A percentile compares a stretch with the other conserved stretches of the same genome.
Evolutionary conservation across 2,329 filamentous ascomycete species (phyloP).

Genomic region (Aspergillus sp.): DNA sequence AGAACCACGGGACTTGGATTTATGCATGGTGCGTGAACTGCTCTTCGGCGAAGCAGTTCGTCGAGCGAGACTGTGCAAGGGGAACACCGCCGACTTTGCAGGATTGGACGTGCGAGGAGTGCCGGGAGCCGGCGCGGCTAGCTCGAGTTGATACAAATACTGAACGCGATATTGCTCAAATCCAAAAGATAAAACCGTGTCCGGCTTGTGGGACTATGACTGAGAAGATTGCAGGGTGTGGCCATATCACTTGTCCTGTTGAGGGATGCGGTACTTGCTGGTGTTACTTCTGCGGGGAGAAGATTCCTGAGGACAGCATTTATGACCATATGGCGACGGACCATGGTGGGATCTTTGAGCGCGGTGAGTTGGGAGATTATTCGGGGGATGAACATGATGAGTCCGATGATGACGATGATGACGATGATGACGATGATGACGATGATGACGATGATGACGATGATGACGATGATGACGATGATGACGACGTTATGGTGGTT

Average conservation of each 20-base stretch:
- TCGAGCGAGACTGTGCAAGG: slow-evolving; percentile 47
- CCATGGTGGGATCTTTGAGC: slow-evolving; percentile 11
- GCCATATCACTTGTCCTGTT: slow-evolving; percentile 41
- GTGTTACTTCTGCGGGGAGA: slow-evolving; percentile 21
- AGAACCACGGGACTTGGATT: slow-evolving; percentile 46
- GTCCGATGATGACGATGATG: neutral
- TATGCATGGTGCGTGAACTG: slow-evolving; percentile 52
- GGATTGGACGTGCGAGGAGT: slow-evolving; percentile 47
- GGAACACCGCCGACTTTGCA: slow-evolving; percentile 40
- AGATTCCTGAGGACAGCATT: slow-evolving; percentile 4
- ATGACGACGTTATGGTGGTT: neutral
- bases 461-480: neutral
- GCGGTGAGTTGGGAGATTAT: neutral
- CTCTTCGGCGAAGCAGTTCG: slow-evolving; percentile 42
- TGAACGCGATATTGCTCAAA: neutral
- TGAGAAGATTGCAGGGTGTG: slow-evolving; percentile 40
- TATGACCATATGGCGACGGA: slow-evolving; percentile 14
- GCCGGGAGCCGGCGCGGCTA: slow-evolving; percentile 18
- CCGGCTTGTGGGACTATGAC: slow-evolving; percentile 41
- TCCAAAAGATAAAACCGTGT: slow-evolving; percentile 29
- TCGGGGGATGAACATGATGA: neutral
- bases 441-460: neutral
- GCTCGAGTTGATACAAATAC: neutral
- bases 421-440: neutral
- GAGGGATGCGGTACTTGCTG: slow-evolving; percentile 14